phyloP scores from a whole-genome alignment of 2,329 filamentous ascomycete genomes.

The Orbilia ellipsospora region DNA sequence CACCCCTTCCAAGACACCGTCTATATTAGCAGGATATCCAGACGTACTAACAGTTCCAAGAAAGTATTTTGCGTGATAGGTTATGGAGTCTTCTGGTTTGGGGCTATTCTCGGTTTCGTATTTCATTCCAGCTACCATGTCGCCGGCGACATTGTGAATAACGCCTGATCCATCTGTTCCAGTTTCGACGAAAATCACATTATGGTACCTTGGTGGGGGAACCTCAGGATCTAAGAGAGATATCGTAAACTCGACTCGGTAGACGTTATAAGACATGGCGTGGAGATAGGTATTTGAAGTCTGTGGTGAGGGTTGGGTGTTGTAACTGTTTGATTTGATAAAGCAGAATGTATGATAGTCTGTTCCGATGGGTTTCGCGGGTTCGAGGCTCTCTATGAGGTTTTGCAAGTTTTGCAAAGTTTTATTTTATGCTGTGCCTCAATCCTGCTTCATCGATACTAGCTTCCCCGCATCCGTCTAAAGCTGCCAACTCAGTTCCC shows the following conservation, averaged over 20 bases:
- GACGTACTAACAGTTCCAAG: constrained; percentile 9
- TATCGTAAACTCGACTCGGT: constrained; percentile 22
- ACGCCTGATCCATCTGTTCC: constrained; percentile 16
- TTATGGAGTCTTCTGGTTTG: background rate
- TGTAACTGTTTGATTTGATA: too few relatives aligned
- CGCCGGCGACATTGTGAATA: constrained; percentile 29
- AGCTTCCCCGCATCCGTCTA: too few relatives aligned
- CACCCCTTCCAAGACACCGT: constrained; percentile 17
- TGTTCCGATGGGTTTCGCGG: too few relatives aligned
- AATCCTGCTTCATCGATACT: too few relatives aligned
- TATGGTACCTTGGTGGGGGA: constrained; percentile 36
- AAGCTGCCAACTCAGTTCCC: too few relatives aligned
- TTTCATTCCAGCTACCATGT: constrained; percentile 35
- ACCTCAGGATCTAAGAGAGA: constrained; percentile 27
- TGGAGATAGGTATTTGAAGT: background rate
- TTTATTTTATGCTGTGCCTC: too few relatives aligned
- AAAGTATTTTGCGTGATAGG: constrained; percentile 17
- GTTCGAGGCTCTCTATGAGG: too few relatives aligned
- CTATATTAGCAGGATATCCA: constrained; percentile 25
- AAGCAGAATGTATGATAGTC: too few relatives aligned
- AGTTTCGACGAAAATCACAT: constrained; percentile 35
- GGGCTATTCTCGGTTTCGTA: constrained; percentile 14
- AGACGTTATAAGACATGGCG: constrained; percentile 36
- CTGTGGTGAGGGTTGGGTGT: too few relatives aligned
- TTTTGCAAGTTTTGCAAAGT: too few relatives aligned